Percentiles rank a stretch among this genome's conserved stretches.
phyloP scores from a whole-genome alignment of 768 basidiomycete species.

The Floccularia luteovirens region DNA sequence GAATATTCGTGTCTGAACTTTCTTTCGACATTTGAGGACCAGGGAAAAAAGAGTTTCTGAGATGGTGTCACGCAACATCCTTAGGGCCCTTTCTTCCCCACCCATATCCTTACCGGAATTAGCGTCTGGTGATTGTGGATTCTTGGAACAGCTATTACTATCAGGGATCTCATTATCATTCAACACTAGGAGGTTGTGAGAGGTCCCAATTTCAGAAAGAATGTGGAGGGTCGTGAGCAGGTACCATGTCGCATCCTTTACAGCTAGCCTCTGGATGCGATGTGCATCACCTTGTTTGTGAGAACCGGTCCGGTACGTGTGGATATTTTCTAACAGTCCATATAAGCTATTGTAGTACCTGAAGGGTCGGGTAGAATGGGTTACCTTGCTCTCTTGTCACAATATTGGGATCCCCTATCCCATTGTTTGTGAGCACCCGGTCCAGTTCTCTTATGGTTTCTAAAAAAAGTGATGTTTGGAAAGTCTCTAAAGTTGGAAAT shows the following conservation, averaged over 20 bases:
- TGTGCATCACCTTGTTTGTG: conserved; percentile 6
- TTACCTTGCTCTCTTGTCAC: too few relatives aligned
- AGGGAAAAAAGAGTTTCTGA: conserved; percentile 9
- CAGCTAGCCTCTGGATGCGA: conserved; percentile 30
- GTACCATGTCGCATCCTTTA: conserved; percentile 47
- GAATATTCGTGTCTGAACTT: not conserved
- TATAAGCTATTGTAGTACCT: too few relatives aligned
- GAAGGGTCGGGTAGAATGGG: too few relatives aligned
- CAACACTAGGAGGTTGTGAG: not conserved
- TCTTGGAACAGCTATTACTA: not conserved
- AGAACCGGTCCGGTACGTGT: too few relatives aligned
- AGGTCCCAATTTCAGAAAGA: conserved; percentile 11
- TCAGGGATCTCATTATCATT: not conserved
- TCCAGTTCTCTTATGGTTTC: too few relatives aligned
- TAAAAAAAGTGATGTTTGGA: too few relatives aligned
- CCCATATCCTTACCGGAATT: not conserved
- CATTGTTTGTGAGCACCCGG: too few relatives aligned
- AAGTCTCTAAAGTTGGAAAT: too few relatives aligned
- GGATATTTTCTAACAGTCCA: too few relatives aligned
- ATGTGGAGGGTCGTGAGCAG: conserved; percentile 36
- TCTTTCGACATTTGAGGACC: conserved; percentile 8
- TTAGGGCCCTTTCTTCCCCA: conserved; percentile 1
- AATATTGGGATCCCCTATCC: too few relatives aligned
- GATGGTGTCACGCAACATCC: conserved; percentile 5
- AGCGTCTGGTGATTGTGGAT: not conserved